Evolutionary conservation across 345 rosid genomes (phyloP).

Genomic region (Populus davidiana): DNA sequence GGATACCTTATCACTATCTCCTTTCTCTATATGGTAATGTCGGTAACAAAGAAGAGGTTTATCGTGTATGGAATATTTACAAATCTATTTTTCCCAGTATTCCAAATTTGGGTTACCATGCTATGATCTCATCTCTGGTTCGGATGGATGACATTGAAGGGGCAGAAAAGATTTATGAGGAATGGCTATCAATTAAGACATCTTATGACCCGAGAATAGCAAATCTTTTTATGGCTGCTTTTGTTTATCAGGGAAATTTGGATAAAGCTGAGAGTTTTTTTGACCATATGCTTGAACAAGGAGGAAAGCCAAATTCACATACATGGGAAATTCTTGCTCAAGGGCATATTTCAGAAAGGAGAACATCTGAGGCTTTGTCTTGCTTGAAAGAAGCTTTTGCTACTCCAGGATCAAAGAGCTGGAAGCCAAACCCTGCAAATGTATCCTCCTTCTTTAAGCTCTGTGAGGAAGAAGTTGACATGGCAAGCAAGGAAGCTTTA

Average conservation of each 20-base stretch:
- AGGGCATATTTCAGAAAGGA: conserved; percentile 53
- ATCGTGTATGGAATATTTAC: conserved; percentile 76
- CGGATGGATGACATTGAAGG: conserved; percentile 69
- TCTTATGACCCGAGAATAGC: conserved; percentile 81
- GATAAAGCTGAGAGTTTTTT: conserved; percentile 59
- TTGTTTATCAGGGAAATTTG: conserved; percentile 56
- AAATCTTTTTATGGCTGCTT: conserved; percentile 64
- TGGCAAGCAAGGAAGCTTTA: conserved; percentile 48
- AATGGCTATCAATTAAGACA: conserved; percentile 66
- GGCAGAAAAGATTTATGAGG: conserved; percentile 68
- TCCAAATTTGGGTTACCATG: conserved; percentile 83
- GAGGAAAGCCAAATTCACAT: conserved; percentile 72
- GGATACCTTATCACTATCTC: conserved; percentile 84
- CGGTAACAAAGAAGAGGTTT: conserved; percentile 66
- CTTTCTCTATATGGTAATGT: conserved; percentile 71
- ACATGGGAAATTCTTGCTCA: conserved; percentile 92
- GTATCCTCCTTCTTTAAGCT: conserved; percentile 51
- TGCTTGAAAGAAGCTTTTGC: conserved; percentile 65
- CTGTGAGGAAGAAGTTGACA: conserved; percentile 62
- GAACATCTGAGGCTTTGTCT: conserved; percentile 52
- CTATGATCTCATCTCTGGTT: conserved; percentile 66
- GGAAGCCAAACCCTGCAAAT: conserved; percentile 67
- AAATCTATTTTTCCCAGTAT: conserved; percentile 68
- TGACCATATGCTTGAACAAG: conserved; percentile 57
- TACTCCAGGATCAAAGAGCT: conserved; percentile 46